Evolutionary conservation across 768 basidiomycete genomes (phyloP), one percentile per base, ranked within the genome.

Genomic region (Lactifluus volemus): DNA sequence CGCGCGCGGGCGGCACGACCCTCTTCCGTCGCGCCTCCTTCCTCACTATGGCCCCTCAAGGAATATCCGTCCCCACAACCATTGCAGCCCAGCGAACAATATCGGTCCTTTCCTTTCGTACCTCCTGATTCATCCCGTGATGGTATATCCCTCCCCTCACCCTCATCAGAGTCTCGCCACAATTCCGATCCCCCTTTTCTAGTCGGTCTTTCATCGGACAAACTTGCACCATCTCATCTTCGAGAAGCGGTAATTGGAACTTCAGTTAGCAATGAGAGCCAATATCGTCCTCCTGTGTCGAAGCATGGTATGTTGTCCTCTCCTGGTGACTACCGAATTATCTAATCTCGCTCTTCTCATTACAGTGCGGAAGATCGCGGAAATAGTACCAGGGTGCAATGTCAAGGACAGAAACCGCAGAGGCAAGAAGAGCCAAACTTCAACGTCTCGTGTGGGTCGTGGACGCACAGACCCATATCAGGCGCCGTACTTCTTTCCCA

Each of bases 401-500:
- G 9, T 14, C 34, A 52, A 63, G 19, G 47, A 10, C 42, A 34
- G 34, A 14, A 48, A 39, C 29, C 34, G 29, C 48, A 53, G 57
- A 29, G 36, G 6, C n/a, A 25, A 51, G 44, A 49, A 53, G 44
- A 19, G 34, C 8, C 4, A 42, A 6, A 25, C 15, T 21, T 39
- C 58, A 44, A 47, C 21, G 15, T 54, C 52, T 39, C 36, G 19
- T 8, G 47, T 53, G 51, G 50, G 39, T 25, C 66, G 21, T 69
- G 47, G 25, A 36, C 78, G 79, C 8, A 85, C 84, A 2, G 75
- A 81, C 52, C 84, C 85, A 3, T 87, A 85, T 64, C 79, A 81
- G 59, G 83, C 83, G 5, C 83, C 84, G 2, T 85, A 83, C 67
- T 84, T 82, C 70, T 80, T 81, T 65, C 78, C 81, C 19, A 72